Evolutionary conservation across 2,329 filamentous ascomycete genomes (phyloP).

Genomic region (Neodidymelliopsis sp.): DNA sequence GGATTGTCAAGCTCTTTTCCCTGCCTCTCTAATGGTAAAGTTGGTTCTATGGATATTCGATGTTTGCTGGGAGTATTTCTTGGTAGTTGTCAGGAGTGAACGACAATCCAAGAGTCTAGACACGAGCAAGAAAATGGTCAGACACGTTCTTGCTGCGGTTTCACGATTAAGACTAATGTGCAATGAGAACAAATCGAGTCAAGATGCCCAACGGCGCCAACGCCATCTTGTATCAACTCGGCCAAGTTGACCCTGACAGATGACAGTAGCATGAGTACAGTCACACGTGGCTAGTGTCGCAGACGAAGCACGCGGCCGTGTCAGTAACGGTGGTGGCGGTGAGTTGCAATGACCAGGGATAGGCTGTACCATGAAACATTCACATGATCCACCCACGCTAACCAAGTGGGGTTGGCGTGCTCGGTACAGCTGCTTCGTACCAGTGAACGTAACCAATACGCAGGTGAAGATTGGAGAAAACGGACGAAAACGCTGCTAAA

Average conservation of each 20-base stretch:
- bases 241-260: conserved; percentile 12
- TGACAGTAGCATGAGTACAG: conserved; percentile 12
- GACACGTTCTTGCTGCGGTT: no score
- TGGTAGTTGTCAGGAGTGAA: no score
- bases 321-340: conserved; percentile 16
- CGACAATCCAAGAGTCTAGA: no score
- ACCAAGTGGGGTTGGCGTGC: conserved; percentile 1
- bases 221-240: conserved; percentile 11
- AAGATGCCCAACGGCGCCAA: conserved; percentile 1
- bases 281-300: conserved; percentile 17
- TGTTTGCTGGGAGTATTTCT: no score
- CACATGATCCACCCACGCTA: conserved; percentile 16
- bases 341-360: conserved; percentile 11
- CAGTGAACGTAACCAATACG: neutral
- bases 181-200: conserved; percentile 4
- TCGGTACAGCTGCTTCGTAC: conserved; percentile 12
- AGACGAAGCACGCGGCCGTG: conserved; percentile 17
- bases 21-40: no score
- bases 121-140: no score
- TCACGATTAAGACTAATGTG: neutral
- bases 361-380: conserved; percentile 12
- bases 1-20: no score
- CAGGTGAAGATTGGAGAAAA: neutral
- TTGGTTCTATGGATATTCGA: no score
- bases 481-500: neutral